Base-by-base conservation (phyloP, 2,329 filamentous ascomycete genomes). In the Cercospora beticola region DNA sequence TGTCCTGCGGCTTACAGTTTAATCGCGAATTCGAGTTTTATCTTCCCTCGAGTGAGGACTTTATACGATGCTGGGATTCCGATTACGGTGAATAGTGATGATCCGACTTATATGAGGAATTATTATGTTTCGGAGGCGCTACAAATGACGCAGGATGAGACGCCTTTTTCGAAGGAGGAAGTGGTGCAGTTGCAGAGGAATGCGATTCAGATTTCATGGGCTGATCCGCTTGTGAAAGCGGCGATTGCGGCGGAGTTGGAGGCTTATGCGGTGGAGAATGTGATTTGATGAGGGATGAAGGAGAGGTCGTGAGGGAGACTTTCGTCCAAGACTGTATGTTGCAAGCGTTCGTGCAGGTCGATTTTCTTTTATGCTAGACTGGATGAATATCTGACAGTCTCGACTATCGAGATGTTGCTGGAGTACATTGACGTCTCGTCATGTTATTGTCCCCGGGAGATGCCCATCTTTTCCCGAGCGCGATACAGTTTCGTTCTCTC, bases 21-120 rank as follows among this genome's bases (percentile, higher is more conserved):
- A 21, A 79, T 81, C n/a, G 77, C 81, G 21, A 82, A 82, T 61
- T 78, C 81, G 26, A 81, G 80, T 1, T 67, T 67, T 21, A 71
- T 82, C 3, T 84, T 85, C 62, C 76, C 82, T 1, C 83, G 83
- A 56, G 81, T 86, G 52, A 77, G 79, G 18, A 79, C 73, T 52
- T 77, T 85, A 23, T 78, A 81, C 66, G 81, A 84, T 36, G 78
- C 76, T 5, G 83, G 82, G 0, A 79, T 85, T n/a, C 81, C 81
- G 56, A 78, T 85, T 59, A 82, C 81, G 61, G 81, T 85, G 67
- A 83, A 82, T 65, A 83, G 82, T 64, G 83, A 85, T 71, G 83
- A 85, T 69, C 83, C 83, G 12, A 81, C 82, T 3, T 83, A 84
- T 63, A 82, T 85, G 77, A 81, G 85, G 67, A 79, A 85, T 67